phyloP scores from a whole-genome alignment of 345 rosid genomes.

The Citrus maxima region DNA sequence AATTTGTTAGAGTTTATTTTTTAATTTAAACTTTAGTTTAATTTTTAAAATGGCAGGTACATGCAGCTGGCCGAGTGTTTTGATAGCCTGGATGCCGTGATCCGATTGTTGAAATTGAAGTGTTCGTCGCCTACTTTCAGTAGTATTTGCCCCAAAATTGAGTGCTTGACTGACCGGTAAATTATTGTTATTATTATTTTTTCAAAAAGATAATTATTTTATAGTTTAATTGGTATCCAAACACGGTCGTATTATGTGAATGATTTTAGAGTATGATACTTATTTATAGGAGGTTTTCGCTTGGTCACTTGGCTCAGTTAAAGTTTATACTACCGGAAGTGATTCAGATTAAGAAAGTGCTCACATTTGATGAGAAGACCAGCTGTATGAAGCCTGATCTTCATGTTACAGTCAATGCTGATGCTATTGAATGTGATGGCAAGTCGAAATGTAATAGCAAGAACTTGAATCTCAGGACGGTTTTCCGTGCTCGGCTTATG shows the following conservation, averaged over 20 bases:
- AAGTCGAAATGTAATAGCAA: constrained; percentile 36
- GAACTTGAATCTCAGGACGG: constrained; percentile 47
- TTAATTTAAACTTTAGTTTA: neutral
- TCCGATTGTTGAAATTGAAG: constrained; percentile 46
- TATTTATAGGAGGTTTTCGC: constrained; percentile 69
- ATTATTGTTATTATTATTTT: neutral
- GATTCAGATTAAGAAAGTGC: constrained; percentile 58
- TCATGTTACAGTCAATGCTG: constrained; percentile 48
- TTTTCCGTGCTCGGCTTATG: constrained; percentile 55
- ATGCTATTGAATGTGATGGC: constrained; percentile 38
- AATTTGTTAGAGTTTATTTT: neutral
- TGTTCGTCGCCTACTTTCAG: constrained; percentile 51
- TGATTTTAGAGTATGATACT: constrained; percentile 7
- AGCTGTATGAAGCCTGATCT: constrained; percentile 86
- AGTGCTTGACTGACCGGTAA: constrained; percentile 73
- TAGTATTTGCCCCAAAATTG: constrained; percentile 51
- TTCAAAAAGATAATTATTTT: neutral
- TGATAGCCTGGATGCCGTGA: constrained; percentile 58
- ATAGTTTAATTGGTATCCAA: neutral
- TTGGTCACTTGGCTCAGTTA: constrained; percentile 64
- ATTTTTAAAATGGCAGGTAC: constrained; percentile 35
- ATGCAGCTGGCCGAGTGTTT: constrained; percentile 62
- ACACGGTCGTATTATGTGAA: neutral
- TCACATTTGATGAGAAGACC: constrained; percentile 56
- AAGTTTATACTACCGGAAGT: constrained; percentile 80